Percentiles rank a stretch among this genome's conserved stretches.
phyloP scores from a whole-genome alignment of 2,329 filamentous ascomycete species.

The Monascus ruber region DNA sequence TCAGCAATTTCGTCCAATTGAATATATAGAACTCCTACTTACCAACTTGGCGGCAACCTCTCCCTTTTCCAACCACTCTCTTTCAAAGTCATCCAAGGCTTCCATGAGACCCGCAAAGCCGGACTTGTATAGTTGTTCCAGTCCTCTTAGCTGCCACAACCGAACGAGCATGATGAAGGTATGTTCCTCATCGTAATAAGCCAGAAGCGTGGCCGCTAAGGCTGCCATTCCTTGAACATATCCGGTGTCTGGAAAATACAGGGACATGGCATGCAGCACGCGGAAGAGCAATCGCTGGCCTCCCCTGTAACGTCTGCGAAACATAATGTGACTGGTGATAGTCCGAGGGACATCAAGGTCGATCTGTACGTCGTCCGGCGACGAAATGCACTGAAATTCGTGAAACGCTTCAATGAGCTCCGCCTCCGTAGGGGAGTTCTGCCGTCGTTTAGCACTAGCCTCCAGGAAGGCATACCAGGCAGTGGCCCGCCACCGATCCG shows the following conservation, averaged over 20 bases:
- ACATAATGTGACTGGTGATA: slow-evolving; percentile 95
- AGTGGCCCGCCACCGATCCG: slow-evolving; percentile 83
- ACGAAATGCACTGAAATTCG: slow-evolving; percentile 59
- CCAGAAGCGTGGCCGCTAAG: slow-evolving; percentile 79
- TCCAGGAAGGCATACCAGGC: slow-evolving; percentile 92
- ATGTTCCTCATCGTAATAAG: slow-evolving; percentile 92
- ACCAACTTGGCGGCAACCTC: slow-evolving; percentile 73
- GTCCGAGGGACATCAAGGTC: slow-evolving; percentile 93
- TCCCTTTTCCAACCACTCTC: slow-evolving; percentile 64
- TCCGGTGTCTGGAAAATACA: slow-evolving; percentile 82
- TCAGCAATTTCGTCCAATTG: not conserved
- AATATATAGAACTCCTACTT: slow-evolving; percentile 28
- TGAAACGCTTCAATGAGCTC: slow-evolving; percentile 63
- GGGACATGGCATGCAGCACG: slow-evolving; percentile 78
- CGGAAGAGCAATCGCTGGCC: slow-evolving; percentile 87
- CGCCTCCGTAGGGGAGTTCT: slow-evolving; percentile 53
- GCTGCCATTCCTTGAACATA: slow-evolving; percentile 99
- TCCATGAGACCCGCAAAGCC: slow-evolving; percentile 82
- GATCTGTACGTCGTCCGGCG: slow-evolving; percentile 89
- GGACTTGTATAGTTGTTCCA: slow-evolving; percentile 71
- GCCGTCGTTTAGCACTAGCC: slow-evolving; percentile 57
- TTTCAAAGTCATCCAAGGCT: slow-evolving; percentile 74
- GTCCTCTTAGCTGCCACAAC: slow-evolving; percentile 77
- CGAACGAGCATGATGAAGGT: slow-evolving; percentile 95
- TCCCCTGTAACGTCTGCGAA: slow-evolving; percentile 78